phyloP scores from a whole-genome alignment of 306 rosid genomes.

The Quercus agrifolia region DNA sequence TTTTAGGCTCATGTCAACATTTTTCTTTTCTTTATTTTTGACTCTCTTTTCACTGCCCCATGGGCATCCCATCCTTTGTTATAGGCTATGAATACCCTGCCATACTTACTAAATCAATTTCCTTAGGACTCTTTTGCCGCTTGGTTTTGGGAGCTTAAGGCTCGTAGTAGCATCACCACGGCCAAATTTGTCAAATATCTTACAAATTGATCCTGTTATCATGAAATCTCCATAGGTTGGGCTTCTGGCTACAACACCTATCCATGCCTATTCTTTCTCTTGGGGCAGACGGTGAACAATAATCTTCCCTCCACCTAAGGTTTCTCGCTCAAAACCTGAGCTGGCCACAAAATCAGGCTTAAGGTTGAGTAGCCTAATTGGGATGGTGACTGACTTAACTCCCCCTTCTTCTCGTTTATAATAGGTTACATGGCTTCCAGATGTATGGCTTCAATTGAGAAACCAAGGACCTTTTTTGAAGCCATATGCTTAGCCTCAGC shows the following conservation, averaged over 20 bases:
- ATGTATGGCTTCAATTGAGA: neutral
- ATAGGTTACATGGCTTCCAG: neutral
- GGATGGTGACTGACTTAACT: neutral
- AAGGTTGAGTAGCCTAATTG: neutral
- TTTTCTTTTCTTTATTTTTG: neutral
- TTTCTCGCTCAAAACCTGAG: neutral
- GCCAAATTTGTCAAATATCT: neutral
- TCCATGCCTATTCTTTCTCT: neutral
- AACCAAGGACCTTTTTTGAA: neutral
- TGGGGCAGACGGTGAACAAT: neutral
- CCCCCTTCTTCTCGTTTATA: neutral
- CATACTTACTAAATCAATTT: neutral
- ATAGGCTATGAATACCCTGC: neutral
- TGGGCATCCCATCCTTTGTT: neutral
- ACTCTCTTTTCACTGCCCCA: neutral
- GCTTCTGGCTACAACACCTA: no score
- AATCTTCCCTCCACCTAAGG: neutral
- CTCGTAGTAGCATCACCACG: neutral
- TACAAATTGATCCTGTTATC: neutral
- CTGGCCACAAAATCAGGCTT: neutral
- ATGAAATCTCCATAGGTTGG: no score
- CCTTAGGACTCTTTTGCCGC: neutral
- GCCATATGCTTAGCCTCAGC: neutral
- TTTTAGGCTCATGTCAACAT: neutral
- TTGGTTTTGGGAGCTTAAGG: neutral